Base-by-base conservation (phyloP, 2,329 filamentous ascomycete species). In the Fusarium irregulare region DNA sequence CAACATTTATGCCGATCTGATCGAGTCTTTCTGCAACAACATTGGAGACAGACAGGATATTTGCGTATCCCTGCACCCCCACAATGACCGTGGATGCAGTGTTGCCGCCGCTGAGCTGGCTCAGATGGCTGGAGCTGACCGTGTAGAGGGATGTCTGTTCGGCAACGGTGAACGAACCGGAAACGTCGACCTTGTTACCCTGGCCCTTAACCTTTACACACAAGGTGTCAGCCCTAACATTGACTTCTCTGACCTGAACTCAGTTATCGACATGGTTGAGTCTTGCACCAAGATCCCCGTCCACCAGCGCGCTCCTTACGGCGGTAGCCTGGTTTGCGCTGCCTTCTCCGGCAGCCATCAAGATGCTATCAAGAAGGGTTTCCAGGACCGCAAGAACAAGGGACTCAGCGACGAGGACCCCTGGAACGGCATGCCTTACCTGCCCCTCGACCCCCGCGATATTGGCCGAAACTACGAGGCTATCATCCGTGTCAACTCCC, bases 391-490 rank as follows among this genome's bases (percentile, higher is more conserved):
- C 63, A 87, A 94, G 77, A 81, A 85, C 46, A 80, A 86, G 1
- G 86, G 85, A 56, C 84, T 86, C 47, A 83, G 81, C 7, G 83
- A 87, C 76, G 89, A 95, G 60, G 88, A 90, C 76, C 84, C 82
- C 42, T 98, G 95, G 95, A 84, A 92, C 20, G 62, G 62, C 73
- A 87, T 98, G 41, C 95, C 95, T 1, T 98, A 98, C 78, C 90
- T 98, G 50, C 95, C 95, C 14, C 87, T 98, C 75, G 95, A 98
- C 77, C 95, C 95, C 7, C 87, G 92, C 76, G 95, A 98, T 77
- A 97, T 98, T 70, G 95, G 95, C 53, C 90, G 95, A 61, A 98
- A 91, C n/a, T 98, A 98, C 87, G 94, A 98, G 82, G 95, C 95
- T 63, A 92, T 98, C 78, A 98, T 98, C 78, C 92, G 95, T 64